These are phyloP conservation scores for Voacanga thouarsii DNA, from an alignment of 257 asterid genomes.

Conservation along the genomic window DNA sequence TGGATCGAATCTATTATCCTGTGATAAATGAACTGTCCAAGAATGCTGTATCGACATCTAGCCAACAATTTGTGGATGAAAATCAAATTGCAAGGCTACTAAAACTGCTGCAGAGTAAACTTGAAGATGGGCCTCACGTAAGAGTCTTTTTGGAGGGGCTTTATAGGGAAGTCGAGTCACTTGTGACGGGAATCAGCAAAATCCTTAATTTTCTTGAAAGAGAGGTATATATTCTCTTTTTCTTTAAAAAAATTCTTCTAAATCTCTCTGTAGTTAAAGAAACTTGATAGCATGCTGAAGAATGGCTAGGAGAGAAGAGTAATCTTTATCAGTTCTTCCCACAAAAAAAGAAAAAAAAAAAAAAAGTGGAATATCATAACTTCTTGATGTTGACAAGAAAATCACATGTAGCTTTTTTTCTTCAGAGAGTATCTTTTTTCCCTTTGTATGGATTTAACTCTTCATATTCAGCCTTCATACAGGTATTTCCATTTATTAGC, in stretches of 20 bases:
- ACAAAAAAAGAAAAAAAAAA: no score
- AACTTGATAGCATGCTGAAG: neutral
- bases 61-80: constrained; percentile 45
- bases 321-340: neutral
- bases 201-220: constrained; percentile 51
- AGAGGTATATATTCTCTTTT: constrained; percentile 45
- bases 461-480: constrained; percentile 42
- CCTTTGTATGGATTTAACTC: constrained; percentile 22
- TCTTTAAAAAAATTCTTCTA: neutral
- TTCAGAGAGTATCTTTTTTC: neutral
- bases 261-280: neutral
- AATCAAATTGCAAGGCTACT: constrained; percentile 55
- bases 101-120: constrained; percentile 44
- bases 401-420: neutral
- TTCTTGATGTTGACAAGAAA: neutral
- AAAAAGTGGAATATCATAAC: neutral
- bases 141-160: constrained; percentile 49
- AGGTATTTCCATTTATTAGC: constrained; percentile 60
- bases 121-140: constrained; percentile 37
- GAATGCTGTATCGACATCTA: constrained; percentile 27
- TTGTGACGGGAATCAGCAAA: constrained; percentile 42
- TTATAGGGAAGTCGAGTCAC: constrained; percentile 50
- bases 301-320: neutral
- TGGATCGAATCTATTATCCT: constrained; percentile 60
- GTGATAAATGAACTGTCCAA: constrained; percentile 40